Evolutionary conservation across 805 yeast genomes (phyloP).

Genomic region (Kluyveromyces aestuarii): DNA sequence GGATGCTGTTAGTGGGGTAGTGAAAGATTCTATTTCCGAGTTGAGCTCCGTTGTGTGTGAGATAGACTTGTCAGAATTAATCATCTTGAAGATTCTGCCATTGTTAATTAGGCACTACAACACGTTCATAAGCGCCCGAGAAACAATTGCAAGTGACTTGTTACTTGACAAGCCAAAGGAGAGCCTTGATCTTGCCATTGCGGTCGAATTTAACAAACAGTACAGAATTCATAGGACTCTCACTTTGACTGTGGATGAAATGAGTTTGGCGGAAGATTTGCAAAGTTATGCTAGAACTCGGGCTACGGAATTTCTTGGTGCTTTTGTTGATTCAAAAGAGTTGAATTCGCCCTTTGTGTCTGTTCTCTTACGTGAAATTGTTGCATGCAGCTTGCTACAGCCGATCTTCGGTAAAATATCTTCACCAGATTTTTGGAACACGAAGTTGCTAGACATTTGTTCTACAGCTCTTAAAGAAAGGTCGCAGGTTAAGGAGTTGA

Average conservation of each 20-base stretch:
- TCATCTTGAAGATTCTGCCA: slow-evolving; percentile 55
- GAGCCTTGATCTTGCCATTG: slow-evolving; percentile 35
- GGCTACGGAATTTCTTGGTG: slow-evolving; percentile 35
- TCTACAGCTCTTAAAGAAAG: slow-evolving; percentile 63
- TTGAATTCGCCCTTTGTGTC: slow-evolving; percentile 38
- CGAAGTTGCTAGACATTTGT: slow-evolving; percentile 46
- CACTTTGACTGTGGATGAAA: slow-evolving; percentile 26
- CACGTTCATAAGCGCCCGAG: slow-evolving; percentile 37
- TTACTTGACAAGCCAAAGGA: slow-evolving; percentile 25
- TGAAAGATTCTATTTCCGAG: slow-evolving; percentile 33
- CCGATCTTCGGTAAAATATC: slow-evolving; percentile 45
- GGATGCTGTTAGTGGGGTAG: slow-evolving; percentile 33
- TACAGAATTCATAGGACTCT: slow-evolving; percentile 52
- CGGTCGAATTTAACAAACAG: slow-evolving; percentile 29
- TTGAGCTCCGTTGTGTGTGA: slow-evolving; percentile 35
- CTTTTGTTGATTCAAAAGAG: slow-evolving; percentile 38
- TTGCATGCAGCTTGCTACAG: slow-evolving; percentile 46
- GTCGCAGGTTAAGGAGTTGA: slow-evolving; percentile 59
- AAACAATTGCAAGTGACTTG: slow-evolving; percentile 19
- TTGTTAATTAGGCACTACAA: slow-evolving; percentile 55
- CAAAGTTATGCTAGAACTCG: slow-evolving; percentile 41
- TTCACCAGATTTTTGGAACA: slow-evolving; percentile 74
- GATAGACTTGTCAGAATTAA: slow-evolving; percentile 46
- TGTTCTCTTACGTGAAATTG: slow-evolving; percentile 51
- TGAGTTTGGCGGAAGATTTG: slow-evolving; percentile 33